A percentile compares a stretch with the other conserved stretches of the same genome.
Evolutionary conservation across 2,329 filamentous ascomycete genomes (phyloP).

Genomic region (Apiospora koreana): DNA sequence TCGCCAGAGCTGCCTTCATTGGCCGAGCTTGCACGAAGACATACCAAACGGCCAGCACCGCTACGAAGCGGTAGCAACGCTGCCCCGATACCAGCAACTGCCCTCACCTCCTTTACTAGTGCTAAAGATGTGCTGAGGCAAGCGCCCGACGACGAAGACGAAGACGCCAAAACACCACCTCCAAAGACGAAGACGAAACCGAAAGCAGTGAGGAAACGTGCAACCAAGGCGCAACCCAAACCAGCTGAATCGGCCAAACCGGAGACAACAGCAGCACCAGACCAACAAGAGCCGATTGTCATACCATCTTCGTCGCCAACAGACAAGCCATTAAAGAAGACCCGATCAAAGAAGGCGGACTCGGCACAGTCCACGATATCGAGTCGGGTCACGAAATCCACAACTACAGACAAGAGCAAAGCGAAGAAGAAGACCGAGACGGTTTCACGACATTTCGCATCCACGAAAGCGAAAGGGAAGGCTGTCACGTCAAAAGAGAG

Average conservation of each 20-base stretch:
- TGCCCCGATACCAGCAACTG: constrained; percentile 38
- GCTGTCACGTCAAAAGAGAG: not conserved
- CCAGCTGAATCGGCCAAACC: too few relatives aligned
- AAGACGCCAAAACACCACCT: constrained; percentile 25
- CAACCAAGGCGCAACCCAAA: constrained; percentile 16
- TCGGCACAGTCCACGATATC: constrained; percentile 14
- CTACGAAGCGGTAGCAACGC: constrained; percentile 39
- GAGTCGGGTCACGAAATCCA: constrained; percentile 20
- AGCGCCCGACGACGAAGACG: constrained; percentile 31
- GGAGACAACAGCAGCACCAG: not conserved
- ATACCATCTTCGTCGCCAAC: constrained; percentile 26
- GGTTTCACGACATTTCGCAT: constrained; percentile 29
- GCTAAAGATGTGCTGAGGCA: constrained; percentile 40
- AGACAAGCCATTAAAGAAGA: constrained; percentile 40
- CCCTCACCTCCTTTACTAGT: constrained; percentile 41
- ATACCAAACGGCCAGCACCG: constrained; percentile 28
- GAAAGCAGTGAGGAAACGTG: constrained; percentile 16
- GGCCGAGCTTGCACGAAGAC: constrained; percentile 44
- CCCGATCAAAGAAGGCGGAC: constrained; percentile 21
- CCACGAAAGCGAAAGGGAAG: constrained; percentile 17
- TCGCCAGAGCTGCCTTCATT: constrained; percentile 59
- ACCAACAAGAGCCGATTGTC: constrained; percentile 15
- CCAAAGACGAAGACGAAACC: constrained; percentile 22
- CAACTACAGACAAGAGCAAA: constrained; percentile 22
- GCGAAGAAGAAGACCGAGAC: constrained; percentile 29